Percentiles rank a stretch among this genome's conserved stretches.
These are phyloP conservation scores for Prunus davidiana DNA, from an alignment of 306 rosid genomes.

Conservation along the genomic window DNA sequence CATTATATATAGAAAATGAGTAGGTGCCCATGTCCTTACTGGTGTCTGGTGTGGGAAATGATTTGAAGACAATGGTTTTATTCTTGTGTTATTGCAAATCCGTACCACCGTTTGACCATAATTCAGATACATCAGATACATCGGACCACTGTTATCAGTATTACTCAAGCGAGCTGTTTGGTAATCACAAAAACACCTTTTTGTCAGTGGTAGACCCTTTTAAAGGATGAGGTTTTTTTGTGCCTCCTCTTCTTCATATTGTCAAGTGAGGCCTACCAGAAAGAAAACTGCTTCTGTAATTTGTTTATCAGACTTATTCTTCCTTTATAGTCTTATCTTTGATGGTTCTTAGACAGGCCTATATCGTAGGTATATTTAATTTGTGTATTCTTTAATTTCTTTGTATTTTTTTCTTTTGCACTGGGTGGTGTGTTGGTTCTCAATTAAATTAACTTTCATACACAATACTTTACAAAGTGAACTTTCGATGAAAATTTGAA, in stretches of 20 bases:
- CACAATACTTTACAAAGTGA: neutral
- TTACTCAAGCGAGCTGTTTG: too few species aligned
- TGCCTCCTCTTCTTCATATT: neutral
- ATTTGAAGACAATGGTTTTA: neutral
- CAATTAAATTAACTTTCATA: neutral
- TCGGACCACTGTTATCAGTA: too few species aligned
- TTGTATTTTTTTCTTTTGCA: neutral
- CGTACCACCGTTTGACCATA: too few species aligned
- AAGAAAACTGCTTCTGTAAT: neutral
- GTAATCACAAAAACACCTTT: too few species aligned
- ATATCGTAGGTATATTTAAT: neutral
- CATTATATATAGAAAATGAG: neutral
- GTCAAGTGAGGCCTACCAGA: neutral
- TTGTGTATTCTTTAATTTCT: neutral
- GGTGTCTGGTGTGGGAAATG: slow-evolving; percentile 3
- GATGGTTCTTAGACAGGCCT: neutral
- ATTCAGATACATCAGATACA: too few species aligned
- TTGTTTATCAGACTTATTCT: neutral
- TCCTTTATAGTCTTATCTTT: neutral
- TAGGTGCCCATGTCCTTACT: slow-evolving; percentile 1
- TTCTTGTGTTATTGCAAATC: neutral
- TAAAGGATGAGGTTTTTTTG: too few species aligned
- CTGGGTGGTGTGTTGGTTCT: neutral
- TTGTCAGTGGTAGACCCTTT: too few species aligned
- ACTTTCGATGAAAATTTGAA: neutral